phyloP scores from a whole-genome alignment of 2,329 filamentous ascomycete genomes.

The Chrysoporthe puriensis region DNA sequence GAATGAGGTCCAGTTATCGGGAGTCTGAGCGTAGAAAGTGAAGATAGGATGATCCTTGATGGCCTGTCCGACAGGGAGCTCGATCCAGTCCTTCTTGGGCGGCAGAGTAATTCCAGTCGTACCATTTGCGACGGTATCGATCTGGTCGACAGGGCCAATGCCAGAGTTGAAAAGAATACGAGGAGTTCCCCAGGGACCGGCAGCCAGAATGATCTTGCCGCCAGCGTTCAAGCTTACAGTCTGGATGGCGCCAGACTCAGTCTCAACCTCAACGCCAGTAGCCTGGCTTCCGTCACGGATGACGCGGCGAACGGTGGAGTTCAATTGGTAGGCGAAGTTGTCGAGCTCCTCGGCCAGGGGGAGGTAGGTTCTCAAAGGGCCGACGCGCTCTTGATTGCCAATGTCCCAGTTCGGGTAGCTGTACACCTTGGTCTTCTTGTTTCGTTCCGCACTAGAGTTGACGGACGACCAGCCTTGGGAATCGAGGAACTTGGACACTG shows the following conservation, averaged over 20 bases:
- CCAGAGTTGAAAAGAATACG: slow-evolving; percentile 30
- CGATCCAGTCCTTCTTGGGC: slow-evolving; percentile 24
- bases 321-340: slow-evolving; percentile 34
- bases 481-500: slow-evolving; percentile 27
- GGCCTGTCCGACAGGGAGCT: slow-evolving; percentile 24
- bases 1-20: slow-evolving; percentile 30
- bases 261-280: slow-evolving; percentile 32
- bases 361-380: slow-evolving; percentile 33
- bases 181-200: slow-evolving; percentile 32
- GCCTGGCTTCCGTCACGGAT: slow-evolving; percentile 31
- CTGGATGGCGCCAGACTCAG: slow-evolving; percentile 29
- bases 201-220: slow-evolving; percentile 33
- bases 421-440: slow-evolving; percentile 30
- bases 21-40: slow-evolving; percentile 30
- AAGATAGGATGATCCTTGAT: slow-evolving; percentile 29
- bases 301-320: slow-evolving; percentile 32
- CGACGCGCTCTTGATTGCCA: slow-evolving; percentile 28
- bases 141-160: slow-evolving; percentile 31
- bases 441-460: slow-evolving; percentile 29
- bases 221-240: slow-evolving; percentile 31
- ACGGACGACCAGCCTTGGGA: slow-evolving; percentile 29
- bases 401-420: slow-evolving; percentile 30
- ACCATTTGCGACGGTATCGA: slow-evolving; percentile 30
- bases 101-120: slow-evolving; percentile 27
- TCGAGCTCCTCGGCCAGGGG: slow-evolving; percentile 31